Evolutionary conservation across 2,329 filamentous ascomycete species (phyloP).

Genomic region (Diaporthe sp.): DNA sequence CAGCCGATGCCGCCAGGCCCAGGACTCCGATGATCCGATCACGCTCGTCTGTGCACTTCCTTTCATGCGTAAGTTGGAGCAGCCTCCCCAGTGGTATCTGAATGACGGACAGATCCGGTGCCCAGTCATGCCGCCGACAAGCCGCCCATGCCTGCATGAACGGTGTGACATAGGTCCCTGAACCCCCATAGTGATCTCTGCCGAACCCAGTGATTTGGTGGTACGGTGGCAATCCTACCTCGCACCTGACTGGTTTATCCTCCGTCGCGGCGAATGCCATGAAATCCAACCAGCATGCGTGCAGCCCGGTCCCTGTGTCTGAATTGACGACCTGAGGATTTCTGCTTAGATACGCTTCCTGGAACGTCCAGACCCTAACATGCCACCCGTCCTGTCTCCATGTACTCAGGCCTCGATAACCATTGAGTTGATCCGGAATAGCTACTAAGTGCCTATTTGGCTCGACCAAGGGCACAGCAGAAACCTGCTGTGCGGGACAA

Average conservation of each 20-base stretch:
- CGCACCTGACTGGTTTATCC: not conserved
- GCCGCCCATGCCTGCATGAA: not conserved
- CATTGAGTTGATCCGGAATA: not conserved
- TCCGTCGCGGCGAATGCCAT: not conserved
- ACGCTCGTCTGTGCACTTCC: not conserved
- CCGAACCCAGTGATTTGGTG: not conserved
- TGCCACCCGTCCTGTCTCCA: not conserved
- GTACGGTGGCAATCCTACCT: not conserved
- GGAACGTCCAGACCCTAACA: not conserved
- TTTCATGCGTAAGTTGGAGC: not conserved
- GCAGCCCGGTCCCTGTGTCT: not conserved
- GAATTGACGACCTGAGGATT: constrained; percentile 4
- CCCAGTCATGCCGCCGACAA: not conserved
- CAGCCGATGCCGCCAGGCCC: not conserved
- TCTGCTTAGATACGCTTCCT: not conserved
- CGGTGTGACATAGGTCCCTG: not conserved
- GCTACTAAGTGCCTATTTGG: not conserved
- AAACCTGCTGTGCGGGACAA: not conserved
- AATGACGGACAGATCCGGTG: not conserved
- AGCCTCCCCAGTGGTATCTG: not conserved
- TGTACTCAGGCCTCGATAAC: not conserved
- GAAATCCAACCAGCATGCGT: constrained; percentile 3
- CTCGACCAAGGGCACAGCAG: not conserved
- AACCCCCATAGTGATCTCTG: not conserved
- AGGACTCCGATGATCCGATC: not conserved